Evolutionary conservation across 306 rosid species (phyloP), one percentile per base, ranked within the genome.

Genomic region (Pyrus communis): DNA sequence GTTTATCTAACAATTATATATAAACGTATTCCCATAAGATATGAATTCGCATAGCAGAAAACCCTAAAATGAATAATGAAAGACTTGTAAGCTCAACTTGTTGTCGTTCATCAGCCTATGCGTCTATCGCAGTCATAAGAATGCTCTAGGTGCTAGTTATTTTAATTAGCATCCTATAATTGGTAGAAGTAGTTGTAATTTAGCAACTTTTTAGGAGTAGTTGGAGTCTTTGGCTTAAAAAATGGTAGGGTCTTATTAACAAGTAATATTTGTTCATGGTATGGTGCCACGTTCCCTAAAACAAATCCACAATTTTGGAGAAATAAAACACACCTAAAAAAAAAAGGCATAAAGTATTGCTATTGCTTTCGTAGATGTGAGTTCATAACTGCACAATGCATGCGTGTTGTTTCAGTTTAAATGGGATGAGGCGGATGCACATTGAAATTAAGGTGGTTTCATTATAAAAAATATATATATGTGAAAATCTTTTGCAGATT

Each of bases 11-110:
- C 9, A 17, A 51, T 1, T 5, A 51, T 5, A 2, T 15, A 49
- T 5, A 2, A 17, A 51, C 21, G 9, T 1, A 7, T 51, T 51
- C 19, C 0, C 1, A 15, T 15, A 0, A 0, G 1, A 7, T 51
- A 51, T 51, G 7, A 51, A 6, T 51, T 5, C 1, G 7, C 55
- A 51, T 51, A 5, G 3, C 21, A 14, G 3, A 14, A 14, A 49
- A 15, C 7, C 3, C 21, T 15, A 49, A 15, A 49, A 49, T 4
- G 21, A 5, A 49, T 14, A 49, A 49, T 15, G 3, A 64, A 64
- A 7, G 11, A 8, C 13, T 30, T 30, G 22, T 2, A 31, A 30
- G 18, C 22, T 30, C 18, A 23, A 9, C 7, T 31, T 1, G 2
- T 31, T 43, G 28, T 2, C 59, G 11, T 43, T 23, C 42, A 23